Percentiles rank a stretch among this genome's conserved stretches.
Evolutionary conservation across 495 filamentous ascomycete genomes (phyloP).

Genomic region (Bacidia gigantensis): DNA sequence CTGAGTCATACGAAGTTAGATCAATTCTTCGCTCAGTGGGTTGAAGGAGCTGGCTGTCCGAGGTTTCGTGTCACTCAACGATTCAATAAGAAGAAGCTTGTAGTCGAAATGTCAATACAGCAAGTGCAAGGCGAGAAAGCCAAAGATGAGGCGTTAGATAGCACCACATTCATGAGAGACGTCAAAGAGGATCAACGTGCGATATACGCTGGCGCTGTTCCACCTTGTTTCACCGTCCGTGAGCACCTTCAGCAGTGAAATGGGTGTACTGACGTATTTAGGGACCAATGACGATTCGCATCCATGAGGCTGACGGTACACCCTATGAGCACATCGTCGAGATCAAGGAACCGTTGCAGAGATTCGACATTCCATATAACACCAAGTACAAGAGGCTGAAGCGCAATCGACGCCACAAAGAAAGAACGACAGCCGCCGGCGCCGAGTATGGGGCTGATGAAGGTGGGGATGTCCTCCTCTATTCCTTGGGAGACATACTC

Average conservation of each 20-base stretch:
- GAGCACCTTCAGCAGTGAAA: neutral
- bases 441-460: constrained; percentile 51
- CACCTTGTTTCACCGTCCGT: constrained; percentile 57
- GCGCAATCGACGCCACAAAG: constrained; percentile 75
- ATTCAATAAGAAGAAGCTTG: constrained; percentile 96
- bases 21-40: constrained; percentile 85
- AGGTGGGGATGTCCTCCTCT: constrained; percentile 75
- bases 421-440: constrained; percentile 43
- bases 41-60: constrained; percentile 76
- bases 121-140: constrained; percentile 55
- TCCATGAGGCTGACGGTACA: constrained; percentile 96
- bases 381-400: constrained; percentile 98
- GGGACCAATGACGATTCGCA: constrained; percentile 92
- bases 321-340: constrained; percentile 97
- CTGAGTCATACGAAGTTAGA: constrained; percentile 74
- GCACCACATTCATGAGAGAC: constrained; percentile 65
- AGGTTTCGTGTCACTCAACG: constrained; percentile 67
- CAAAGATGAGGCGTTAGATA: constrained; percentile 39
- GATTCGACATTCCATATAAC: constrained; percentile 92
- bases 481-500: constrained; percentile 85
- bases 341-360: constrained; percentile 69
- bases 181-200: constrained; percentile 61
- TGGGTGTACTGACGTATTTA: constrained; percentile 7
- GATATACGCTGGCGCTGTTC: constrained; percentile 57
- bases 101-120: constrained; percentile 80